Conservation (phyloP, 495 filamentous ascomycete species). For the Penicillium salamii region DNA sequence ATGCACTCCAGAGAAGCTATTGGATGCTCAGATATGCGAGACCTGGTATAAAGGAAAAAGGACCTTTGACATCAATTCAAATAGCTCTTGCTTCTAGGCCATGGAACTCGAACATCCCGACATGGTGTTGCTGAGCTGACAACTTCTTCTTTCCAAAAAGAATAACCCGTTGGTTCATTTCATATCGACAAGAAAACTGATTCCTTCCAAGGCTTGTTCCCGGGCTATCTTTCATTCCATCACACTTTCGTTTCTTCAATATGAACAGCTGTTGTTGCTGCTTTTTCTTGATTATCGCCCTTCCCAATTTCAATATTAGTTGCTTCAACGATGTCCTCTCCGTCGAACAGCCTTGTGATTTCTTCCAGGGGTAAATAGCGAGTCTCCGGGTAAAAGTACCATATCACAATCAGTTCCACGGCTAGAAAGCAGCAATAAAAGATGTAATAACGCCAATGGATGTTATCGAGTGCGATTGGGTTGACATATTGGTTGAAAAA, state of each 20-base stretch:
- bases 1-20: slow-evolving; percentile 48
- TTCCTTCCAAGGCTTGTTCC: too few relatives aligned
- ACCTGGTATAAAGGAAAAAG: slow-evolving; percentile 53
- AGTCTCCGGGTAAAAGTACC: slow-evolving; percentile 66
- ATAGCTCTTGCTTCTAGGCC: not conserved
- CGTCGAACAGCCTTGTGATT: slow-evolving; percentile 60
- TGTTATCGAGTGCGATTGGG: slow-evolving; percentile 55
- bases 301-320: slow-evolving; percentile 2
- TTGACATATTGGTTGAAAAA: slow-evolving; percentile 60
- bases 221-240: too few relatives aligned
- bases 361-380: slow-evolving; percentile 63
- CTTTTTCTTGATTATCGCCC: not conserved
- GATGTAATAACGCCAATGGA: slow-evolving; percentile 61
- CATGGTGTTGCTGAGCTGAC: too few relatives aligned
- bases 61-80: slow-evolving; percentile 30
- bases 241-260: slow-evolving; percentile 2
- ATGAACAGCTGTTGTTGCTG: not conserved
- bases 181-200: too few relatives aligned
- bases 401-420: slow-evolving; percentile 57
- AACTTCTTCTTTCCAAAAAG: too few relatives aligned
- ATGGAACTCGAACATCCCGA: not conserved
- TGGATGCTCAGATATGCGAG: slow-evolving; percentile 48
- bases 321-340: slow-evolving; percentile 14
- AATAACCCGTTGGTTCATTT: too few relatives aligned
- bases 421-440: slow-evolving; percentile 63